Percentiles rank a stretch among this genome's conserved stretches.
These are phyloP conservation scores for Hyphopichia buzzinii DNA, from an alignment of 1,139 yeast genomes.

Conservation along the genomic window DNA sequence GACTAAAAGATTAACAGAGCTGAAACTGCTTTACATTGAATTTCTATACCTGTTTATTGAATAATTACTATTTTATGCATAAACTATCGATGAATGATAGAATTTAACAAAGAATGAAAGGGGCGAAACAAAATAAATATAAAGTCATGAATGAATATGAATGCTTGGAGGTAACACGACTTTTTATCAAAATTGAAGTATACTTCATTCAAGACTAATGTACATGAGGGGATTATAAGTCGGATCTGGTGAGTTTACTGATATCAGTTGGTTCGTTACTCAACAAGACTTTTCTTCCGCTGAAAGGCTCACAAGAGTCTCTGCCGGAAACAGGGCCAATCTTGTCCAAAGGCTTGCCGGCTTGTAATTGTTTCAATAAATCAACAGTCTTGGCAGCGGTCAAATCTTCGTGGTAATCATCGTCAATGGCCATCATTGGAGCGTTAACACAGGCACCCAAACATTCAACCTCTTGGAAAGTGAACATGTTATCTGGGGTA, in stretches of 20 bases:
- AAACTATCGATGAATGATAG: neutral
- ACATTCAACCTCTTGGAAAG: constrained; percentile 87
- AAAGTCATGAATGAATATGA: neutral
- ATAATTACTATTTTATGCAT: constrained; percentile 1
- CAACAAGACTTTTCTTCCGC: constrained; percentile 66
- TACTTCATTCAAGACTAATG: neutral
- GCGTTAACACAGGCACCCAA: constrained; percentile 92
- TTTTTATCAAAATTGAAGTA: neutral
- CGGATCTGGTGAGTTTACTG: constrained; percentile 45
- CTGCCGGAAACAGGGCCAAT: constrained; percentile 74
- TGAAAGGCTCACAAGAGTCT: constrained; percentile 72
- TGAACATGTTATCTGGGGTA: constrained; percentile 72
- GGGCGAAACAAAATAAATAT: neutral
- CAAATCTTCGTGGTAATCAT: constrained; percentile 81
- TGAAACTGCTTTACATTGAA: too few species aligned
- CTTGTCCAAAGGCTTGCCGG: constrained; percentile 55
- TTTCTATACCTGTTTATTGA: neutral
- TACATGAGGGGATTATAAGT: constrained; percentile 18
- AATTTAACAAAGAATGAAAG: neutral
- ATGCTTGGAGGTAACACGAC: neutral
- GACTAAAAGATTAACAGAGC: neutral
- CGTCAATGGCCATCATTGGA: constrained; percentile 84
- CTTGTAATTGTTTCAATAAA: constrained; percentile 61
- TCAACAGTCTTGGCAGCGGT: constrained; percentile 64
- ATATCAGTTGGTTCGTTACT: constrained; percentile 66